Base-by-base conservation (phyloP, 257 asterid genomes). In the Nyctanthes arbortristis region DNA sequence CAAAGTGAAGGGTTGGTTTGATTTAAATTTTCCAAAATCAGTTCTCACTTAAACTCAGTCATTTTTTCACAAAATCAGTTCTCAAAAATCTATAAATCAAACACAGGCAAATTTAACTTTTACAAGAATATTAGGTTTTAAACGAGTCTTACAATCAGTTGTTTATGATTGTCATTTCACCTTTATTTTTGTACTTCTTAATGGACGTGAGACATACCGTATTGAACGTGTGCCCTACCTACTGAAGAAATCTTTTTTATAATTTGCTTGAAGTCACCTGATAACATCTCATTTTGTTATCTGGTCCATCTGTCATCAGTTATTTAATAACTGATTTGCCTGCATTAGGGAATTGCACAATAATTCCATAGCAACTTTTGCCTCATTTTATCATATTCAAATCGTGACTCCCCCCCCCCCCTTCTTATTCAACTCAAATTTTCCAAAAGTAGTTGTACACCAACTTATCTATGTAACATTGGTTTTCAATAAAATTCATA, bases 401-500 rank as follows among this genome's bases (percentile, higher is more conserved):
- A 25, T 35, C 60, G 58, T 54, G 16, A 36, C 40, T 22, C 30
- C 28, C 35, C 24, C 28, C 34, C 36, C 8, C 7, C 34, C 36
- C 8, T 4, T 33, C 29, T 25, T 31, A 40, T 2, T 36, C 20
- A 3, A 14, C 34, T 75, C 30, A 56, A 33, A 63, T 56, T 9
- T 40, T 29, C 71, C 66, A 34, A 10, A 4, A 4, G n/a, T 35
- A 27, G 5, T 63, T 30, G 28, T n/a, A 25, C 65, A 54, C 22
- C 16, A 33, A 37, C 45, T 69, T 69, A 47, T 49, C 39, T 18
- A 52, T 45, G 54, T 29, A 27, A 29, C 25, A 33, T 77, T 68
- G 65, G 20, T 63, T 74, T 65, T 70, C 29, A 16, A 52, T 52
- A 20, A 55, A 72, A 69, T 60, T 59, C 37, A 70, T 37, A 9